Evolutionary conservation across 495 filamentous ascomycete species (phyloP), one percentile per base, ranked within the genome.

Genomic region (Neurospora hispaniola): DNA sequence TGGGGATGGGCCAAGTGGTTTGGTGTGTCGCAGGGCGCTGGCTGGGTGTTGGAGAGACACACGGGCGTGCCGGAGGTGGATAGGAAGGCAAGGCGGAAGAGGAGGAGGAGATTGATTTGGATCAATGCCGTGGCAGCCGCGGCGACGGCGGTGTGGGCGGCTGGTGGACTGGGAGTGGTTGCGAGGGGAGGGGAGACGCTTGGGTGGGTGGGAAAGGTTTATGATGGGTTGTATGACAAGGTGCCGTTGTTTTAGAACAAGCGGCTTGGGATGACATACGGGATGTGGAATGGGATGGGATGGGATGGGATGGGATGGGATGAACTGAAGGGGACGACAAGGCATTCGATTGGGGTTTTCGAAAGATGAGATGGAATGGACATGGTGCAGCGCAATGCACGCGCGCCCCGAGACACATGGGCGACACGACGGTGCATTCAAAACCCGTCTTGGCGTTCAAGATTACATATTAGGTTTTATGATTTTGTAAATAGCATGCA

Each of bases 1-100:
- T 96, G 93, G 86, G 94, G 94, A 1, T 88, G 88, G 85, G 91
- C 92, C 20, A 89, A 87, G 79, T 96, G 92, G 92, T 83, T 93
- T 76, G 84, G 86, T 7, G 79, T 82, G 59, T 77, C 85, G 66
- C 88, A 81, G 82, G 77, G 71, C 66, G 82, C 76, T 40, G 83
- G 75, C 11, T 82, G 79, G 78, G 71, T 71, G 43, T 42, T 74
- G 44, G 75, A 76, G n/a, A 35, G 71, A 35, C 73, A 59, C 1
- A 79, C 77, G 70, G 80, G 80, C n/a, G 79, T 78, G n/a, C 70
- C 66, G 23, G 70, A 40, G 16, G 71, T 82, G 71, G 71, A 83
- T 73, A 74, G 70, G 44, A 82, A 80, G 77, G 77, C 81, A 41
- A 82, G 83, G 75, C 89, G 83, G 71, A 80, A 76, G 73, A 79